phyloP scores from a whole-genome alignment of 1,139 yeast genomes.

The Blastobotrys apis region DNA sequence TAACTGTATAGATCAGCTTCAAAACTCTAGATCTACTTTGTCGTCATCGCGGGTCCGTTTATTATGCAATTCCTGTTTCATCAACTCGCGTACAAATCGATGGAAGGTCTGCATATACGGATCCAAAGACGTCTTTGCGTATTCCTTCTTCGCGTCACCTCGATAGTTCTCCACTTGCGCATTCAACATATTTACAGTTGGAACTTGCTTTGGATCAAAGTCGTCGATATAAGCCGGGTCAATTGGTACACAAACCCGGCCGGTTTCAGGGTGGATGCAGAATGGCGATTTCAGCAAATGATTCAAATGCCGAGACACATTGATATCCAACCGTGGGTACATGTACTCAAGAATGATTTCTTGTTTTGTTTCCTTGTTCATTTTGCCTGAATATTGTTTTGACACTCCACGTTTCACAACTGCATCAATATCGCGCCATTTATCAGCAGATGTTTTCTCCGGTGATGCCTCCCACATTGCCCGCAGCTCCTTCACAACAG shows the following conservation, averaged over 20 bases:
- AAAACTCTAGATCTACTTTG: constrained; percentile 24
- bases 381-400: constrained; percentile 35
- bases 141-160: constrained; percentile 33
- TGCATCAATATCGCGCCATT: constrained; percentile 81
- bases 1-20: background rate
- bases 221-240: constrained; percentile 51
- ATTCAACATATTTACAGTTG: constrained; percentile 62
- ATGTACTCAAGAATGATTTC: constrained; percentile 75
- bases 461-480: constrained; percentile 48
- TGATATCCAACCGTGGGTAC: constrained; percentile 90
- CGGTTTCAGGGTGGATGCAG: constrained; percentile 95
- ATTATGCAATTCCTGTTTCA: constrained; percentile 47
- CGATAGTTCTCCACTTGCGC: constrained; percentile 46
- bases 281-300: constrained; percentile 97
- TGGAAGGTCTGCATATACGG: constrained; percentile 73
- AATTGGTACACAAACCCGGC: constrained; percentile 94
- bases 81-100: constrained; percentile 53
- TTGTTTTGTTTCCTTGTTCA: constrained; percentile 68
- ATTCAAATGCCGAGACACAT: constrained; percentile 83
- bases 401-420: constrained; percentile 49
- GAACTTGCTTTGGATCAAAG: constrained; percentile 78
- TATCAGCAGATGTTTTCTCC: constrained; percentile 47
- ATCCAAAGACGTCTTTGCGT: constrained; percentile 65
- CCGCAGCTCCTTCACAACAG: constrained; percentile 50
- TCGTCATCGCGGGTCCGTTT: constrained; percentile 24